These are phyloP conservation scores for Leucocoprinus birnbaumii DNA, from an alignment of 768 basidiomycete species.

Conservation along the genomic window DNA sequence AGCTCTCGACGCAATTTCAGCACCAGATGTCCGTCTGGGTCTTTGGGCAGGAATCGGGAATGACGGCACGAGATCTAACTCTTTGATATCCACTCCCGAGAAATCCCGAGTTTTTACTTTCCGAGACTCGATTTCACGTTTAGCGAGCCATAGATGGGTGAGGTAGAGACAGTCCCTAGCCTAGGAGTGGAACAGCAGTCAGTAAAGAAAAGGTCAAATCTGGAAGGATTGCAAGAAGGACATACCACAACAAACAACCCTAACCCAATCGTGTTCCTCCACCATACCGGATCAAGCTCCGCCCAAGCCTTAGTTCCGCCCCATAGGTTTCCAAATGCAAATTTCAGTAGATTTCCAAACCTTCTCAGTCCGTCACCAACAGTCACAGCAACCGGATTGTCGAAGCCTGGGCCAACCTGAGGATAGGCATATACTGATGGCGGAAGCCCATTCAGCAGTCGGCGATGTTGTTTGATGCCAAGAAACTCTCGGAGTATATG, in stretches of 20 bases:
- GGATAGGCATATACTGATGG: constrained; percentile 16
- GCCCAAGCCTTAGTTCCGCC: constrained; percentile 61
- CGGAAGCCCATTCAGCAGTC: constrained; percentile 12
- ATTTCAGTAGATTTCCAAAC: constrained; percentile 23
- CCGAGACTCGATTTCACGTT: constrained; percentile 69
- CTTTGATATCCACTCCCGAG: constrained; percentile 62
- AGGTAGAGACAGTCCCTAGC: constrained; percentile 68
- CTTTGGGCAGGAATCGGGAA: background rate
- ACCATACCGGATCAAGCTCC: constrained; percentile 72
- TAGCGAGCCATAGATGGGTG: constrained; percentile 65
- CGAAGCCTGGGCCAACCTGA: background rate
- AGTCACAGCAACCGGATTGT: constrained; percentile 7
- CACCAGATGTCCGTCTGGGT: background rate
- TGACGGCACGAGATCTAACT: constrained; percentile 49
- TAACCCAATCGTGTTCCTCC: constrained; percentile 69
- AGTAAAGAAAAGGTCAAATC: background rate
- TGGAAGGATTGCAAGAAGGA: too few species aligned
- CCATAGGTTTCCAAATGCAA: constrained; percentile 47
- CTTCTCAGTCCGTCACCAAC: constrained; percentile 15
- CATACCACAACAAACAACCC: constrained; percentile 66
- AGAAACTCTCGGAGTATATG: constrained; percentile 36
- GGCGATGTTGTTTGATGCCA: constrained; percentile 16
- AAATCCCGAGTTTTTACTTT: constrained; percentile 70
- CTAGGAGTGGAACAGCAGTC: constrained; percentile 27
- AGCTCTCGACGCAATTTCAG: background rate